These are phyloP conservation scores for Tuber borchii DNA, from an alignment of 495 filamentous ascomycete genomes.

Conservation along the genomic window DNA sequence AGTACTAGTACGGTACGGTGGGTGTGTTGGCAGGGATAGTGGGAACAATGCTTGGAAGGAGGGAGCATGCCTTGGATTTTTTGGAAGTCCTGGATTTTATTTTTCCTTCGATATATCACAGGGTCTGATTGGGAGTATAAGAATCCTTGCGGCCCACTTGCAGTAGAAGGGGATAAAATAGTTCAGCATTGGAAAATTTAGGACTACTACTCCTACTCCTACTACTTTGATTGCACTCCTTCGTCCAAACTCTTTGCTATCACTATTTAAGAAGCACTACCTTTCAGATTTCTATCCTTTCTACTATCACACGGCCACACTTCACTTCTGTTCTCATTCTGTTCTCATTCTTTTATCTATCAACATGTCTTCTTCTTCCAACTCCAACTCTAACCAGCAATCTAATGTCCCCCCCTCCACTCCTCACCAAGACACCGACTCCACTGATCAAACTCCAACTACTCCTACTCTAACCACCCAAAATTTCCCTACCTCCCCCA, in stretches of 20 bases:
- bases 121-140: neutral
- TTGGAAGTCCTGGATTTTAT: neutral
- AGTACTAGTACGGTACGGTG: neutral
- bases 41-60: neutral
- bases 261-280: neutral
- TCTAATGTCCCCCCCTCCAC: neutral
- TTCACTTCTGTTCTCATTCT: neutral
- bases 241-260: neutral
- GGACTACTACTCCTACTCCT: neutral
- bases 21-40: neutral
- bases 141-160: neutral
- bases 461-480: neutral
- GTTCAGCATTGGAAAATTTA: neutral
- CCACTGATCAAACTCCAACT: neutral
- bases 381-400: neutral
- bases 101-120: neutral
- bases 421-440: neutral
- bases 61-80: no score
- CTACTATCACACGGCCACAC: neutral
- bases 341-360: neutral
- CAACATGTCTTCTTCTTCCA: neutral
- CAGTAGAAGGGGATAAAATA: neutral
- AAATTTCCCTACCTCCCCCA: no score
- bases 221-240: neutral
- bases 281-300: neutral